These are phyloP conservation scores for Ogataea methylovora DNA, from an alignment of 805 yeast genomes.

Conservation along the genomic window DNA sequence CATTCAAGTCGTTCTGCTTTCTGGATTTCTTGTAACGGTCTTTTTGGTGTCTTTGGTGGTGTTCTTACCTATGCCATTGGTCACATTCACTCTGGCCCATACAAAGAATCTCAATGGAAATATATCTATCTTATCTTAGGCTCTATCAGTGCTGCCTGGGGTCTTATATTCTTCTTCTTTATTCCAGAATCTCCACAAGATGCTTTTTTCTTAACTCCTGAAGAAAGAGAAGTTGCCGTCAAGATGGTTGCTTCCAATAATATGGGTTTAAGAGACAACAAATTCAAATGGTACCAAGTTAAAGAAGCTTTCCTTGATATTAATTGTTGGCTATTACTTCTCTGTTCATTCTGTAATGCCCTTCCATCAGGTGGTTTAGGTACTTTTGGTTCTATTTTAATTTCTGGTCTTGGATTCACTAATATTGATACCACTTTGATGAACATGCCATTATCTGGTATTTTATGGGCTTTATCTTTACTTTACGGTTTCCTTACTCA, in stretches of 20 bases:
- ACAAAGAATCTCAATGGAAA: conserved; percentile 31
- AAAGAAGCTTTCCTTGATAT: conserved; percentile 35
- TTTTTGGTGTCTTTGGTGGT: conserved; percentile 20
- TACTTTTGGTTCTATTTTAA: conserved; percentile 38
- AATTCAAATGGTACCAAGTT: conserved; percentile 33
- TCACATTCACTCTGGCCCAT: conserved; percentile 30
- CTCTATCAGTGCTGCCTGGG: conserved; percentile 30
- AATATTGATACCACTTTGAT: conserved; percentile 22
- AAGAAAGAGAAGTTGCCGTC: conserved; percentile 25
- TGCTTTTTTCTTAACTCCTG: conserved; percentile 35
- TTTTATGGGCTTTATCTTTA: conserved; percentile 10
- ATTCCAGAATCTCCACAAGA: conserved; percentile 36
- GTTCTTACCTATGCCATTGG: conserved; percentile 14
- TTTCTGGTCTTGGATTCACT: conserved; percentile 30
- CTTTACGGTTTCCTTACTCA: conserved; percentile 6
- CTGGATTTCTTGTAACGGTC: conserved; percentile 30
- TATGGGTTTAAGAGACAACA: conserved; percentile 35
- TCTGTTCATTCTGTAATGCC: conserved; percentile 29
- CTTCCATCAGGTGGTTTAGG: conserved; percentile 55
- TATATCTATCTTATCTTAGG: conserved; percentile 37
- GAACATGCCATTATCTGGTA: conserved; percentile 28
- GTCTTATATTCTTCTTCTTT: conserved; percentile 14
- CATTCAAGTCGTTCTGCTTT: conserved; percentile 18
- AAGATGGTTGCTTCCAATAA: conserved; percentile 27
- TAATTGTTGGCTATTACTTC: conserved; percentile 23